These are phyloP conservation scores for Fraxinus excelsior DNA, from an alignment of 257 asterid species.

Conservation along the genomic window DNA sequence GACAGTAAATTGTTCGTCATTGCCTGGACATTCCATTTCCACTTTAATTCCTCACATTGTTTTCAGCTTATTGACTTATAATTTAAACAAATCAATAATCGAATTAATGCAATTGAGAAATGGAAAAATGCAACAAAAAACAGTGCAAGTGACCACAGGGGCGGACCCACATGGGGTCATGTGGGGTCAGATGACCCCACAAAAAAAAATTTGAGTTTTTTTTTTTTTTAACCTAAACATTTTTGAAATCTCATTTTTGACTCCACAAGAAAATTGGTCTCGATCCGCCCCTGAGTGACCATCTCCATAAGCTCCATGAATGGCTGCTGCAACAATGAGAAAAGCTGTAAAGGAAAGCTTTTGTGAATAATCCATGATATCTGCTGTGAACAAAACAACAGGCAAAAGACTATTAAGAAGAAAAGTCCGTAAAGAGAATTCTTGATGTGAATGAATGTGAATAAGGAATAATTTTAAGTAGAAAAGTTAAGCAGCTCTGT, in stretches of 20 bases:
- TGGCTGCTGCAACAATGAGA: conserved; percentile 47
- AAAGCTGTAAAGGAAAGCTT: conserved; percentile 46
- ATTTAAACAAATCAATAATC: background rate
- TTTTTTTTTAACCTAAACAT: no score
- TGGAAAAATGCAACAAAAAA: conserved; percentile 31
- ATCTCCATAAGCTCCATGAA: conserved; percentile 52
- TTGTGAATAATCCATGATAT: conserved; percentile 55
- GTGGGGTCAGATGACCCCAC: no score
- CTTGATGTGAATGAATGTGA: conserved; percentile 35
- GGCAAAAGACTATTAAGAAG: conserved; percentile 24
- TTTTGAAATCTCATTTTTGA: no score
- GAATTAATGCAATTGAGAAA: background rate
- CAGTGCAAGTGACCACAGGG: conserved; percentile 76
- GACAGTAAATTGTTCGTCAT: conserved; percentile 55
- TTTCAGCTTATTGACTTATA: background rate
- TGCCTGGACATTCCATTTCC: conserved; percentile 70
- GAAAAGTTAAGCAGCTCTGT: conserved; percentile 9
- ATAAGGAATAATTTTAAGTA: conserved; percentile 12
- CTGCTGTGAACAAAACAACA: conserved; percentile 15
- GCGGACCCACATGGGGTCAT: no score
- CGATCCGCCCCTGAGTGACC: no score
- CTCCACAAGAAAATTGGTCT: no score
- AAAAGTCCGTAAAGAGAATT: conserved; percentile 24
- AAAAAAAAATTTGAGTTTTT: no score
- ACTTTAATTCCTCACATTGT: conserved; percentile 60